Evolutionary conservation across 2,329 filamentous ascomycete genomes (phyloP), one percentile per base, ranked within the genome.

Genomic region (Chaetomium sp.): DNA sequence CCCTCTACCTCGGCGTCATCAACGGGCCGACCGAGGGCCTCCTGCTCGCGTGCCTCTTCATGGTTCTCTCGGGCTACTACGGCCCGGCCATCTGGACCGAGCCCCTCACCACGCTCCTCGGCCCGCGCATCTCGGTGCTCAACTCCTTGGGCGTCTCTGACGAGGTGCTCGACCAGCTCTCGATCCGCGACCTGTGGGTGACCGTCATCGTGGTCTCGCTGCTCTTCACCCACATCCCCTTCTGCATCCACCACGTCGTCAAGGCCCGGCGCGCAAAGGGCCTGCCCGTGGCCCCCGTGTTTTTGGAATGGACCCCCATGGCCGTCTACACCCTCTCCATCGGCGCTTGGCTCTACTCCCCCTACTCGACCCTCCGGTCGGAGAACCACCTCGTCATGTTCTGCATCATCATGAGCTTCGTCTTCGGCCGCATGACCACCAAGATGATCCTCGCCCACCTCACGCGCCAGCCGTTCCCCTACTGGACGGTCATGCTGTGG

Each of bases 361-460:
- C 94, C 0, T 87, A 96, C 80, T 96, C 93, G 65, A 89, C 86
- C 12, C 79, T 99, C 45, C 85, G 96, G 74, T 79, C 80, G 42
- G 88, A 96, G 66, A 97, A 98, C 79, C 91, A 95, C 74, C 85
- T 99, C 1, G 88, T 96, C 12, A 85, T 98, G 55, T 96, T 97
- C 78, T 97, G 93, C 80, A 79, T 96, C 66, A 96, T 92, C 65
- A 90, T 98, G 83, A 91, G 92, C n/a, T 93, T 98, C 72, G 95
- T 97, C 65, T 98, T 99, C 77, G 95, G 95, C 42, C 90, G 95
- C 70, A 93, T 99, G 89, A 98, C 95, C 0, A 99, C 95, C 47
- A 99, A 98, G 82, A 98, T 98, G 78, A 99, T 99, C 74, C 87
- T 99, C 21, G 94, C 95, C 2, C 95, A 99, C 77, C 83, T 99